These are phyloP conservation scores for Carpinus fangiana DNA, from an alignment of 306 rosid genomes.

Conservation along the genomic window DNA sequence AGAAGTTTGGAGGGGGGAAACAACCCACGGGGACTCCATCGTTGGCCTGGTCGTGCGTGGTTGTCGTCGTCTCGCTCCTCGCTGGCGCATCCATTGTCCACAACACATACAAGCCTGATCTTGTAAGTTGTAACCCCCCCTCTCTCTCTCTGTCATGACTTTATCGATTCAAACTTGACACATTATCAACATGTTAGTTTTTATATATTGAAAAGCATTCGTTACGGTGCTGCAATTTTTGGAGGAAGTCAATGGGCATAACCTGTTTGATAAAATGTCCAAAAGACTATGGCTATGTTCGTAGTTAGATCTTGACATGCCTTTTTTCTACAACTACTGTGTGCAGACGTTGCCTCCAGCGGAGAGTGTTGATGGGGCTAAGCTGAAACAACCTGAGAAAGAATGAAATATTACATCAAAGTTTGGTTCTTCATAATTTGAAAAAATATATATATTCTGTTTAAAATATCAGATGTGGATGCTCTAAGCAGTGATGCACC, in stretches of 20 bases:
- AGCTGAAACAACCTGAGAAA: not conserved
- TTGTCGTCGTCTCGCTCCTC: slow-evolving; percentile 1
- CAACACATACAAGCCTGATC: slow-evolving; percentile 6
- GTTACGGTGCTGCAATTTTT: not conserved
- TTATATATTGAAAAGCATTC: not conserved
- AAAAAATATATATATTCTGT: too few relatives aligned
- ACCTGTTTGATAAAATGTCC: slow-evolving; percentile 5
- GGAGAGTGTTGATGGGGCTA: not conserved
- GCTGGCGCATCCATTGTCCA: slow-evolving; percentile 12
- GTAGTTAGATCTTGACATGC: not conserved
- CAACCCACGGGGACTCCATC: too few relatives aligned
- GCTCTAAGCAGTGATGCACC: too few relatives aligned
- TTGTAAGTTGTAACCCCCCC: not conserved
- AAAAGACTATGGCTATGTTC: not conserved
- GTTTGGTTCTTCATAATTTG: too few relatives aligned
- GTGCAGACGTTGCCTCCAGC: slow-evolving; percentile 9
- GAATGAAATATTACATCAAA: not conserved
- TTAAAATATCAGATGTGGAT: too few relatives aligned
- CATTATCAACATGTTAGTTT: not conserved
- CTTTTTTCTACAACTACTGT: not conserved
- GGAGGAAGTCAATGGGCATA: not conserved
- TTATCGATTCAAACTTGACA: not conserved
- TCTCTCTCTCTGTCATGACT: not conserved
- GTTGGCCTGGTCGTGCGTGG: too few relatives aligned
- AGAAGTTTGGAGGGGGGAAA: too few relatives aligned